Base-by-base conservation (phyloP, 306 rosid species). In the Trifolium fragiferum region DNA sequence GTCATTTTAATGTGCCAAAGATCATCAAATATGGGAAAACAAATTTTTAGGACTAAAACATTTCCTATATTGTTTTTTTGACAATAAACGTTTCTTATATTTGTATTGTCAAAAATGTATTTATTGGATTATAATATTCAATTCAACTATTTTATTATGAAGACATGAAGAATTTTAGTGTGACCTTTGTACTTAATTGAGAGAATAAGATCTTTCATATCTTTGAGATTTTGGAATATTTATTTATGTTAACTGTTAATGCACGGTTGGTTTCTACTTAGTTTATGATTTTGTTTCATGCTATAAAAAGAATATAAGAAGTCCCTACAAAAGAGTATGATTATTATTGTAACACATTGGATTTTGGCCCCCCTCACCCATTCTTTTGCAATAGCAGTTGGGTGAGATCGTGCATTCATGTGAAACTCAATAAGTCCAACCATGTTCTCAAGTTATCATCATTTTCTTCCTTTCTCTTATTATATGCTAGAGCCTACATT, bases 371-470 rank as follows among this genome's bases (percentile, higher is more conserved):
- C 78, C 70, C 70, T 4, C 15, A 3, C 21, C 60, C 49, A 16
- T 18, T 70, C 60, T 70, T 76, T 76, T 66, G 81, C 60, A 53
- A 60, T 73, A 57, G 88, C 82, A 81, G 82, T 84, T 83, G 82
- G 86, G 84, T 59, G 83, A 75, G 90, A 87, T 87, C 90, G 84
- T 90, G 96, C 93, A 2, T 85, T 86, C 97, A 90, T 90, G 93
- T 90, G 97, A 81, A 81, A 84, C 75, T 86, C 75, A 85, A 76
- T 78, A 47, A 82, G 57, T 87, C 90, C 86, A 87, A 78, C 81
- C 90, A 82, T 85, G 79, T 74, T 77, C 84, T 81, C 87, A 46
- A 69, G 82, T 87, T 88, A 78, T 78, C 83, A 80, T 79, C 85
- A 72, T 67, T 84, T 78, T 58, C 82, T 49, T 68, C 19, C 86